Conservation (phyloP, 352 stramenopile genomes). For the Globisporangium cederbergense region DNA sequence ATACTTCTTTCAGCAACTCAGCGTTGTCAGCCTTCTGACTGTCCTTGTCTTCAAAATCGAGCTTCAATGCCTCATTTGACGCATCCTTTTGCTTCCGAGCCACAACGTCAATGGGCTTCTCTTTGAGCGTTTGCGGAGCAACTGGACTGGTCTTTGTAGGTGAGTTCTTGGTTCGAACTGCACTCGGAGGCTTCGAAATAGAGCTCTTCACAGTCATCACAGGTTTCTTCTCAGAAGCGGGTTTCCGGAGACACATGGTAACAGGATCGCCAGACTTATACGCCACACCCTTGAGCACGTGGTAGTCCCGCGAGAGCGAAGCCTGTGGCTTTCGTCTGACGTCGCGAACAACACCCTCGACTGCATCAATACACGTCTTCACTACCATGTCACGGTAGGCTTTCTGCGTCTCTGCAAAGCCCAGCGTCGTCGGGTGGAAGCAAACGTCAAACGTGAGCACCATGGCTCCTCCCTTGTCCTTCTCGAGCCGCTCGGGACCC, state of each 20-base stretch:
- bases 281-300: constrained; percentile 79
- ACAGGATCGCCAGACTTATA: constrained; percentile 84
- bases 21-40: neutral
- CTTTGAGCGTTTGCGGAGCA: neutral
- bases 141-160: neutral
- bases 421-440: constrained; percentile 87
- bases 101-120: constrained; percentile 16
- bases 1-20: constrained; percentile 21
- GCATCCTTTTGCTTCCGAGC: constrained; percentile 6
- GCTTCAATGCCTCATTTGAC: neutral
- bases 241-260: constrained; percentile 63
- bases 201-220: constrained; percentile 1
- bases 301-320: constrained; percentile 48
- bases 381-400: constrained; percentile 88
- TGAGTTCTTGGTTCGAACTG: neutral
- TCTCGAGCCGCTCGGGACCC: constrained; percentile 86
- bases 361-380: constrained; percentile 80
- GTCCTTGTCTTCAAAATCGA: neutral
- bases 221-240: constrained; percentile 15
- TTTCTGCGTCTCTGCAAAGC: constrained; percentile 45
- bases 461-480: constrained; percentile 71
- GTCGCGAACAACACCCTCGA: constrained; percentile 58
- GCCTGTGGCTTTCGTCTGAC: constrained; percentile 23
- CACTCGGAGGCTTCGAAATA: neutral
- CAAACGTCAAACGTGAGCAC: constrained; percentile 90